Evolutionary conservation across 2,329 filamentous ascomycete genomes (phyloP), one percentile per base, ranked within the genome.

Genomic region (Tolypocladium tundrense): DNA sequence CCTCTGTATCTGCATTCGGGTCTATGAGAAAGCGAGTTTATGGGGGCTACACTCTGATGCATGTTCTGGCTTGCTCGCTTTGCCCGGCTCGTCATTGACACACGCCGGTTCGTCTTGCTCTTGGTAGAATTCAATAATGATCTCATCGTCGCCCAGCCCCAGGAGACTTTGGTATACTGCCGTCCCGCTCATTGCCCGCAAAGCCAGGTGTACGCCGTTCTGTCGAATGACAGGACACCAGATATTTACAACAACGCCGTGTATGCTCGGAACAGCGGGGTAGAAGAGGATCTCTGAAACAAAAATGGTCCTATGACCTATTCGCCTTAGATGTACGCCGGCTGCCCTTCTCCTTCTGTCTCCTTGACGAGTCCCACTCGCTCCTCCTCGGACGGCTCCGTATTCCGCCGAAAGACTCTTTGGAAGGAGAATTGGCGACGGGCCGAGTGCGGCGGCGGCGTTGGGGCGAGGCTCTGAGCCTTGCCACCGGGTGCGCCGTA

Each of bases 351-450:
- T 45, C 54, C 24, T 19, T 42, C 24, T 4, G 51, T 43, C 24
- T 88, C 88, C 64, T 87, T 88, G n/a, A 96, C 91, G 5, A 96
- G 80, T 0, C 91, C 91, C 8, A 93, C 72, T 21, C 84, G 79
- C 72, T 96, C 91, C 73, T 96, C 91, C 69, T 96, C 91, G 0
- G 88, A 92, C 2, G 83, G 83, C 51, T 77, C 77, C 40, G 66
- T 61, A 24, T 67, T 67, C 41, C 69, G 70, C 57, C 69, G 65
- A 72, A 97, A 94, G 56, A 96, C 85, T 63, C 88, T 91, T 63
- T 92, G 88, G 78, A 97, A 97, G 21, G 90, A 95, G 74, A 97
- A 99, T 68, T 96, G 90, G 60, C 93, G 82, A 63, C 78, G 82
- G 13, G 88, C 83, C 37, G 77, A 76, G 57, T 81, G 83, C 4